Base-by-base conservation (phyloP, 106 monocot genomes). In the Dioscorea zingiberensis region DNA sequence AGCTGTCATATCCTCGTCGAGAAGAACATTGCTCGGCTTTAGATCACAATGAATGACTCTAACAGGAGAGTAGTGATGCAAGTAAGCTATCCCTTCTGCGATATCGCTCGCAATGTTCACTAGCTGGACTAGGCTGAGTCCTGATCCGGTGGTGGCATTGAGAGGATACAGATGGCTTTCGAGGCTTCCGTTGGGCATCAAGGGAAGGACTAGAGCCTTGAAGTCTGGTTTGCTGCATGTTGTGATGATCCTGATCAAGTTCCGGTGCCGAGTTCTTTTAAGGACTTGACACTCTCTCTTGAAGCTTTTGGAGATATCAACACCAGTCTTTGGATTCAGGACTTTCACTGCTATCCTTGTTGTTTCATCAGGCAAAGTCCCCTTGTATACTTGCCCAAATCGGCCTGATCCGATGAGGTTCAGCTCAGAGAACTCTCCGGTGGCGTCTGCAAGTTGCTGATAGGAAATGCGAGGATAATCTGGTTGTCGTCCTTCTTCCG, bases 11-110 rank as follows among this genome's bases (percentile, higher is more conserved):
- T 95, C 83, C 12, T 83, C 74, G 25, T 91, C 85, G 4, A 95
- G 73, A 21, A 95, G 87, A 60, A 95, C 91, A 48, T 95, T 95
- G 85, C 94, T 91, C 9, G 94, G 94, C 74, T 95, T 95, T 27
- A 95, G 78, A 73, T 95, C 94, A 63, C 94, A 95, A 62, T 95
- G 94, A 25, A 91, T 62, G 4, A 95, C 87, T 46, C 53, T 83
- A 7, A 88, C 85, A 4, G 85, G 87, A 47, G 94, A 80, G 51
- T 91, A 74, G 56, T 94, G 85, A 73, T 94, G 94, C 63, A 94
- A 53, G 74, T 94, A 94, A 21, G 91, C 87, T 69, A 94, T 81
- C 10, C 84, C 94, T 55, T 94, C 84, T 2, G 94, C 94, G 1
- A 94, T 54, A 62, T 91, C 83, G 44, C 87, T 73, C 1, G 64